Percentiles rank a stretch among this genome's conserved stretches.
These are phyloP conservation scores for Podospora tetraspora DNA, from an alignment of 495 filamentous ascomycete genomes.

Conservation along the genomic window DNA sequence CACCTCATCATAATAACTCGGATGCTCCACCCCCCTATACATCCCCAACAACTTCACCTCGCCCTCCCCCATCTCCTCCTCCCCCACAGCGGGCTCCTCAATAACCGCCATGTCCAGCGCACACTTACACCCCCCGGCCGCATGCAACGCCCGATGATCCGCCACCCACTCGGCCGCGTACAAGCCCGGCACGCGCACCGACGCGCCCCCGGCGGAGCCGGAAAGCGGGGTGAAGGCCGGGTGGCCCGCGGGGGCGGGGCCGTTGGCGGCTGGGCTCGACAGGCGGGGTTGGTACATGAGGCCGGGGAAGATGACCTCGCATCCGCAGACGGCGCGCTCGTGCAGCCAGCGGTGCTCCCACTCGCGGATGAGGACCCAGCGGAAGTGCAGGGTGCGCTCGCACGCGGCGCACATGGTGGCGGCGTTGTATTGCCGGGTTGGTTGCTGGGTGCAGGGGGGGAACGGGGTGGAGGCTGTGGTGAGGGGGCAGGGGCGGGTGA, in stretches of 20 bases:
- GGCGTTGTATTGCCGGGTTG: conserved; percentile 25
- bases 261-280: conserved; percentile 10
- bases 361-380: conserved; percentile 37
- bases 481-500: conserved; percentile 38
- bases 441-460: conserved; percentile 29
- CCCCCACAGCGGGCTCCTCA: conserved; percentile 7
- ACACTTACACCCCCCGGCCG: conserved; percentile 31
- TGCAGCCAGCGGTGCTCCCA: conserved; percentile 46
- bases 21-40: conserved; percentile 17
- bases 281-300: conserved; percentile 29
- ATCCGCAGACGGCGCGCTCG: conserved; percentile 40
- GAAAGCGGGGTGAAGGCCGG: neutral
- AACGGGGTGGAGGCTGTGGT: conserved; percentile 34
- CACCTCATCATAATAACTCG: neutral
- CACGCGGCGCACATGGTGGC: conserved; percentile 37
- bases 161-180: conserved; percentile 39
- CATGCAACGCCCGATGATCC: conserved; percentile 37
- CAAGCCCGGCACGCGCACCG: conserved; percentile 31
- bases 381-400: conserved; percentile 34
- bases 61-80: conserved; percentile 12
- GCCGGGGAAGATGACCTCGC: conserved; percentile 34
- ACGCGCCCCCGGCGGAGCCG: conserved; percentile 1
- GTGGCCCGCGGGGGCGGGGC: neutral
- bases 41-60: conserved; percentile 11
- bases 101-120: conserved; percentile 26